phyloP scores from a whole-genome alignment of 148 eudicot genomes.

The Hydrangea macrophylla region DNA sequence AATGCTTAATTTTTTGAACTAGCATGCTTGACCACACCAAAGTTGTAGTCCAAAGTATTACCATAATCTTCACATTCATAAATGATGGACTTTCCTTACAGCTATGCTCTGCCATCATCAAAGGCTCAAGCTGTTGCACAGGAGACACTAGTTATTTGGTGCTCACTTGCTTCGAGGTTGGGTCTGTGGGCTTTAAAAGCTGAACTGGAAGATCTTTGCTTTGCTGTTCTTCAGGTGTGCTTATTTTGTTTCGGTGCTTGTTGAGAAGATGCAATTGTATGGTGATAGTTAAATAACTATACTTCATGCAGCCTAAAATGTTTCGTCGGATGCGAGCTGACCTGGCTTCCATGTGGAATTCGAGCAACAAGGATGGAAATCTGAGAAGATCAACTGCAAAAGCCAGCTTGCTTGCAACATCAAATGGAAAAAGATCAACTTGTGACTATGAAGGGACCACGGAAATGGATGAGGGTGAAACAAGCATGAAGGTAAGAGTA shows the following conservation, averaged over 20 bases:
- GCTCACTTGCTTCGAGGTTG: slow-evolving; percentile 93
- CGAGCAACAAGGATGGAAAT: slow-evolving; percentile 46
- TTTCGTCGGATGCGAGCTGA: slow-evolving; percentile 77
- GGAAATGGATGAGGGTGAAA: slow-evolving; percentile 37
- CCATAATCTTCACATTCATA: neutral
- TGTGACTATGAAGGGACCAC: slow-evolving; percentile 26
- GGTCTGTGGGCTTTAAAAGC: slow-evolving; percentile 97
- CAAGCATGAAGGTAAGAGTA: slow-evolving; percentile 52
- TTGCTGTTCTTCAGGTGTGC: slow-evolving; percentile 86
- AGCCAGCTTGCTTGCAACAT: slow-evolving; percentile 29
- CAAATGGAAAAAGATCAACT: slow-evolving; percentile 21
- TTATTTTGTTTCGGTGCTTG: neutral
- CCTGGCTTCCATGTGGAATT: slow-evolving; percentile 89
- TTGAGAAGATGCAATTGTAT: neutral
- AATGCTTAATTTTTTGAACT: slow-evolving; percentile 1
- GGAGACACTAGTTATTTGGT: slow-evolving; percentile 93
- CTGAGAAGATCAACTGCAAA: slow-evolving; percentile 52
- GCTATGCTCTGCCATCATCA: slow-evolving; percentile 80
- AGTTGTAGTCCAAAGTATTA: neutral
- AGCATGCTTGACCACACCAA: neutral
- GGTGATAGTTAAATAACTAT: neutral
- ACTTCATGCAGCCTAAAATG: slow-evolving; percentile 64
- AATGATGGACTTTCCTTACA: slow-evolving; percentile 26
- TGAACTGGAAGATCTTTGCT: slow-evolving; percentile 95
- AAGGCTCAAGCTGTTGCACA: slow-evolving; percentile 93